A percentile compares a stretch with the other conserved stretches of the same genome.
Conservation (phyloP, 805 yeast genomes). For the Yamadazyma sp. region DNA sequence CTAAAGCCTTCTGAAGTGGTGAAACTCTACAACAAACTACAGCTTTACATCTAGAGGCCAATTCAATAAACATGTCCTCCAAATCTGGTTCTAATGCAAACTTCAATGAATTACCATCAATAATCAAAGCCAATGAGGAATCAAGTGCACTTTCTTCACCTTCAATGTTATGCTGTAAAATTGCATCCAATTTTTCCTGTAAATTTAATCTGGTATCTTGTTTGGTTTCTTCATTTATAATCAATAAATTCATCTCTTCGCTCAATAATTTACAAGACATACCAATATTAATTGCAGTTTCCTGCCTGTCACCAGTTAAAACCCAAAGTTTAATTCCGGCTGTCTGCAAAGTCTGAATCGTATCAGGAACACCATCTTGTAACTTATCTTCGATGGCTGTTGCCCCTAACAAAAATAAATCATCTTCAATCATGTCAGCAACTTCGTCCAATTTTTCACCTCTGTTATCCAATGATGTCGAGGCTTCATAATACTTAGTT, state of each 20-base stretch:
- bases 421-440: slow-evolving; percentile 83
- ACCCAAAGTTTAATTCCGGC: slow-evolving; percentile 99
- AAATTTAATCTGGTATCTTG: slow-evolving; percentile 76
- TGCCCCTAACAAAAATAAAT: slow-evolving; percentile 83
- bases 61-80: slow-evolving; percentile 71
- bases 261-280: slow-evolving; percentile 93
- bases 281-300: slow-evolving; percentile 97
- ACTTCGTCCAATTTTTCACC: slow-evolving; percentile 75
- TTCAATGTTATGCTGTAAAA: slow-evolving; percentile 62
- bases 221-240: slow-evolving; percentile 81
- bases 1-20: slow-evolving; percentile 94
- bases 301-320: slow-evolving; percentile 96
- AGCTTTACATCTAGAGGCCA: slow-evolving; percentile 88
- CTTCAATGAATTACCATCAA: slow-evolving; percentile 89
- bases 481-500: slow-evolving; percentile 64
- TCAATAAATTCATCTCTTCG: slow-evolving; percentile 92
- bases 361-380: slow-evolving; percentile 98
- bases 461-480: slow-evolving; percentile 77
- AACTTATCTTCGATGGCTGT: slow-evolving; percentile 98
- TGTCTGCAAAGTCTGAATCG: slow-evolving; percentile 89
- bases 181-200: slow-evolving; percentile 70
- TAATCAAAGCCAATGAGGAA: slow-evolving; percentile 81
- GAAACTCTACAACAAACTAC: slow-evolving; percentile 98
- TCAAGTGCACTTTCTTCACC: slow-evolving; percentile 50
- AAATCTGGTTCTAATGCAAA: slow-evolving; percentile 80